These are phyloP conservation scores for Amauroascus verrucosus DNA, from an alignment of 2,329 filamentous ascomycete genomes.

Conservation along the genomic window DNA sequence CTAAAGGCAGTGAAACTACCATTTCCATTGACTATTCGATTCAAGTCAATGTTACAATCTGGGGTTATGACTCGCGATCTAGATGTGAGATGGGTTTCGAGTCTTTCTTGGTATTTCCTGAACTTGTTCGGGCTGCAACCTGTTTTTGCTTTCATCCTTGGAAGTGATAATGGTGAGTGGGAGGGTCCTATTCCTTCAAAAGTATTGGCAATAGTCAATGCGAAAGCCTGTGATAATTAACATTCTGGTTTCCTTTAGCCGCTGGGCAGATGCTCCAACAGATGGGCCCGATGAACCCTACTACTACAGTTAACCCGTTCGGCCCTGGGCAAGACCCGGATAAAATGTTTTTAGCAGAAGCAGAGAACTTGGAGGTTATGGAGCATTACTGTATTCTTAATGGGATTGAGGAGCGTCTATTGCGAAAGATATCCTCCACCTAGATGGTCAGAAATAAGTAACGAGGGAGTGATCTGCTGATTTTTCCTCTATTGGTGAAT, in stretches of 20 bases:
- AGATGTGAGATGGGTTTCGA: conserved; percentile 97
- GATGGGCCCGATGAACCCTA: conserved; percentile 64
- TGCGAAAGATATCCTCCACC: conserved; percentile 41
- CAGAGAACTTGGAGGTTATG: conserved; percentile 89
- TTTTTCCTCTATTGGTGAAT: too few species aligned
- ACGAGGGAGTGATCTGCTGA: too few species aligned
- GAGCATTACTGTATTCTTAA: conserved; percentile 89
- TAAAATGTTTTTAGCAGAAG: conserved; percentile 86
- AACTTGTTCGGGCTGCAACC: conserved; percentile 94
- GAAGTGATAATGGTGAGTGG: conserved; percentile 84
- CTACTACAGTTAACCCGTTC: conserved; percentile 60
- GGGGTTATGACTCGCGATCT: conserved; percentile 92
- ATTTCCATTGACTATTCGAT: conserved; percentile 94
- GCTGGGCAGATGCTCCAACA: conserved; percentile 85
- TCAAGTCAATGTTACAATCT: conserved; percentile 98
- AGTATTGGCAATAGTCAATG: background rate
- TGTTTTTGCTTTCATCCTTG: conserved; percentile 93
- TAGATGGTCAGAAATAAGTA: background rate
- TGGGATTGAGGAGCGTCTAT: conserved; percentile 72
- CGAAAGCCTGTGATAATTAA: background rate
- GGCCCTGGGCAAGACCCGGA: conserved; percentile 88
- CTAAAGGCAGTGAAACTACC: conserved; percentile 69
- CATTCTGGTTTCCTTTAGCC: conserved; percentile 42
- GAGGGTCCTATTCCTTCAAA: background rate
- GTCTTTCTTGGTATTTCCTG: conserved; percentile 96